Evolutionary conservation across 2,329 filamentous ascomycete genomes (phyloP), one percentile per base, ranked within the genome.

Genomic region (Fusarium protoensiforme): DNA sequence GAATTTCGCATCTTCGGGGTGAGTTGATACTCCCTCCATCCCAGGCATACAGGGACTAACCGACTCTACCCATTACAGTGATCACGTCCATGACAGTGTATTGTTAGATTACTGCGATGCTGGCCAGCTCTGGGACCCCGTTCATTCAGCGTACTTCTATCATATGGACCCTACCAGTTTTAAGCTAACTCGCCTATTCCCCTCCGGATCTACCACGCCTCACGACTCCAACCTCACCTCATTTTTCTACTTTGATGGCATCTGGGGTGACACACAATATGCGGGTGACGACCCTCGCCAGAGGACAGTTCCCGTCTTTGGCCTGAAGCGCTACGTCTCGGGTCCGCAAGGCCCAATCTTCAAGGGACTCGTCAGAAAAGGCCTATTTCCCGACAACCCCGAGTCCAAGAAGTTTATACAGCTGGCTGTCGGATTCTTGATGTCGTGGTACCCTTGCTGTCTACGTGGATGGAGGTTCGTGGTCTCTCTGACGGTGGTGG

Each of bases 31-130:
- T 51, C 46, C 11, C n/a, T 51, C 16, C 10, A 13, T 16, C 46
- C n/a, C 2, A 4, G 9, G 46, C 16, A 51, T 27, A 31, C 48
- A n/a, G 3, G 29, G 8, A 9, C 41, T 46, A 46, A 46, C 20
- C 22, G 41, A 46, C 22, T 16, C 22, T 22, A 22, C 14, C 6
- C 6, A 24, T 46, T 24, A 16, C 5, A 46, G 41, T 4, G 41
- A 46, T 5, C 41, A 81, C 20, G 43, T 80, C 6, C 80, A 81
- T 59, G 76, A 80, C 53, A 63, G 65, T 10, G 79, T 67, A 2
- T 53, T 81, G 41, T 31, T 78, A 16, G 80, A 81, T 56, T 78
- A 76, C 36, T 81, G 80, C 68, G 73, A 81, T 27, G 61, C 73
- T 24, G 80, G 80, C 11, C 62, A 66, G 36, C 68, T 69, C 11